Evolutionary conservation across 148 eudicot genomes (phyloP).

Genomic region (Chenopodium formosanum): DNA sequence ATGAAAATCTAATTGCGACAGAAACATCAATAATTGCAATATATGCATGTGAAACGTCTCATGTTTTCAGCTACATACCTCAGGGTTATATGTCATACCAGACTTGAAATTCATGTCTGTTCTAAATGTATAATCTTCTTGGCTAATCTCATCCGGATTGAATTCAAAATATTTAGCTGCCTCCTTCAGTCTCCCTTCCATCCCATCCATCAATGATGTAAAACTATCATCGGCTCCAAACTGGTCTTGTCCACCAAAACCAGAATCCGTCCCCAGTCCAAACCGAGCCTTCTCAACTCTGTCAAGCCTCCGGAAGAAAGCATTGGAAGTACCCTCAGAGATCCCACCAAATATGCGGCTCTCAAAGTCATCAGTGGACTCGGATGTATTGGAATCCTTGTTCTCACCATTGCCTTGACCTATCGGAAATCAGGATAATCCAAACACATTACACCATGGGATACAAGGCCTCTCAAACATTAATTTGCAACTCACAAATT

Average conservation of each 20-base stretch:
- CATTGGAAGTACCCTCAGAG: constrained; percentile 25
- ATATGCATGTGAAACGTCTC: no score
- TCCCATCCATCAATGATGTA: constrained; percentile 54
- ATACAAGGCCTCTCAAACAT: background rate
- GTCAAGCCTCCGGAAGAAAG: constrained; percentile 52
- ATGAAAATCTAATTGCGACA: background rate
- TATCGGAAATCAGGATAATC: constrained; percentile 22
- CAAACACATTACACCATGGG: constrained; percentile 12
- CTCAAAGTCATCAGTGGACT: constrained; percentile 56
- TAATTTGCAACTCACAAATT: background rate
- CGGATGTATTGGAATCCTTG: constrained; percentile 30
- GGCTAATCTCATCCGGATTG: constrained; percentile 40
- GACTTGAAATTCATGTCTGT: constrained; percentile 49
- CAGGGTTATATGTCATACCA: constrained; percentile 54
- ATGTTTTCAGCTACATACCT: constrained; percentile 45
- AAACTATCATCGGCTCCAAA: constrained; percentile 49
- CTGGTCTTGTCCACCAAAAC: constrained; percentile 17
- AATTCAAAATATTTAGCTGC: constrained; percentile 71
- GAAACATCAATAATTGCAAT: no score
- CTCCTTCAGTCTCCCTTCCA: constrained; percentile 65
- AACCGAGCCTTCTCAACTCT: constrained; percentile 36
- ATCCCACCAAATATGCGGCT: constrained; percentile 46
- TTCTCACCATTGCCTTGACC: constrained; percentile 29
- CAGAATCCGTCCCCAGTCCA: constrained; percentile 33
- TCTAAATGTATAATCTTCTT: constrained; percentile 63